Evolutionary conservation across 345 rosid genomes (phyloP), one percentile per base, ranked within the genome.

Genomic region (Syzygium aqueum): DNA sequence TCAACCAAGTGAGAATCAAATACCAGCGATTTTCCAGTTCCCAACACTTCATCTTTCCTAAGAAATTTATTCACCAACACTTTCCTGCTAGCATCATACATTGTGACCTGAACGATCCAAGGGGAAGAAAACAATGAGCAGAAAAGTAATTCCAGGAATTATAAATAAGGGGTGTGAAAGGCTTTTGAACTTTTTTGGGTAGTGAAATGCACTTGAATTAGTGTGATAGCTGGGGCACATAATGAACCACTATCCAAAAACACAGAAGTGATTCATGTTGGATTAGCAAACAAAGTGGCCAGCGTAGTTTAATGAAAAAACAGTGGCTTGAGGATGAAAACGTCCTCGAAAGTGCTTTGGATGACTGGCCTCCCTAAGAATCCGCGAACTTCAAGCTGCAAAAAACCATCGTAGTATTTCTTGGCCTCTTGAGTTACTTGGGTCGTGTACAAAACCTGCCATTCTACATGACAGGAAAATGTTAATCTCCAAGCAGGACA

Each of bases 381-480:
- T 88, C 92, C 93, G 73, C 80, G 6, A 80, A 49, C 53, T 52
- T 86, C 85, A 54, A 94, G 91, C 84, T 84, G 88, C 84, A 93
- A 86, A 88, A 87, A 90, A 30, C 94, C 95, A 86, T 93, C 96
- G 73, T 94, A 94, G 90, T 92, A 94, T 88, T 91, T 94, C 92
- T 94, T 94, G 63, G 93, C 92, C 83, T 93, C 93, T 67, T 93
- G 92, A 86, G 93, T 93, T 80, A 93, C 83, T 77, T 93, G 95
- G 46, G 93, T 40, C 22, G 95, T 94, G 90, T 93, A 94, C 91
- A 93, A 53, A 56, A 92, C 95, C 92, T 90, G 90, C 95, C 95
- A 91, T 86, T 89, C 95, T 93, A 51, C 57, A 50, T 40, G 54
- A 43, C 46, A 86, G 80, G 84, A 19, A 51, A 51, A 15, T 52